phyloP scores from a whole-genome alignment of 2,329 filamentous ascomycete genomes.

The Arachnopeziza araneosa region DNA sequence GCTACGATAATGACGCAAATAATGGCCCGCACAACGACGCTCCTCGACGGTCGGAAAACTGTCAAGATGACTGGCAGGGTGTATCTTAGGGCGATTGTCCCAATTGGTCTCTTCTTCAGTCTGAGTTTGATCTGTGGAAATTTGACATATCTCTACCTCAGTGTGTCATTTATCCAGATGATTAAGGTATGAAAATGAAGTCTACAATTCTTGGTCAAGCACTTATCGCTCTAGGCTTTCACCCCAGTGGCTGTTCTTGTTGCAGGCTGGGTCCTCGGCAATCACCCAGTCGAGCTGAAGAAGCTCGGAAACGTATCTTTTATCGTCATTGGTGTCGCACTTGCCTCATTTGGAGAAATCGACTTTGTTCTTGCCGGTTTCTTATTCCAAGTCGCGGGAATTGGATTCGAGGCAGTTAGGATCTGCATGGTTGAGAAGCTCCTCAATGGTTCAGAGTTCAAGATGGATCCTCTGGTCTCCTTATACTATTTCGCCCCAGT shows the following conservation, averaged over 20 bases:
- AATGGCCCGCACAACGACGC: constrained; percentile 79
- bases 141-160: constrained; percentile 90
- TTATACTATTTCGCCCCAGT: constrained; percentile 87
- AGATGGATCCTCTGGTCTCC: constrained; percentile 86
- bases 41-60: constrained; percentile 90
- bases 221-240: constrained; percentile 58
- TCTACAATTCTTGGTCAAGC: not conserved
- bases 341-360: constrained; percentile 94
- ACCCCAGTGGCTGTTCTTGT: constrained; percentile 91
- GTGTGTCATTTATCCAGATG: constrained; percentile 98
- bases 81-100: constrained; percentile 88
- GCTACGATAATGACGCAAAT: constrained; percentile 92
- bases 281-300: constrained; percentile 72
- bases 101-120: constrained; percentile 93
- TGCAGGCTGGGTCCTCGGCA: constrained; percentile 80
- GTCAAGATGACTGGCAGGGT: constrained; percentile 96
- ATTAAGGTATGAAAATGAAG: constrained; percentile 63
- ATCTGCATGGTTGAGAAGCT: constrained; percentile 81
- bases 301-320: constrained; percentile 88
- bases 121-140: constrained; percentile 95
- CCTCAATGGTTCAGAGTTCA: constrained; percentile 77
- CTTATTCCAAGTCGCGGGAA: constrained; percentile 71
- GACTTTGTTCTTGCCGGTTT: constrained; percentile 80
- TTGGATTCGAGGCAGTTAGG: constrained; percentile 76
- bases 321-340: constrained; percentile 90